Conservation (phyloP, 257 asterid species). For the Solanum habrochaites region DNA sequence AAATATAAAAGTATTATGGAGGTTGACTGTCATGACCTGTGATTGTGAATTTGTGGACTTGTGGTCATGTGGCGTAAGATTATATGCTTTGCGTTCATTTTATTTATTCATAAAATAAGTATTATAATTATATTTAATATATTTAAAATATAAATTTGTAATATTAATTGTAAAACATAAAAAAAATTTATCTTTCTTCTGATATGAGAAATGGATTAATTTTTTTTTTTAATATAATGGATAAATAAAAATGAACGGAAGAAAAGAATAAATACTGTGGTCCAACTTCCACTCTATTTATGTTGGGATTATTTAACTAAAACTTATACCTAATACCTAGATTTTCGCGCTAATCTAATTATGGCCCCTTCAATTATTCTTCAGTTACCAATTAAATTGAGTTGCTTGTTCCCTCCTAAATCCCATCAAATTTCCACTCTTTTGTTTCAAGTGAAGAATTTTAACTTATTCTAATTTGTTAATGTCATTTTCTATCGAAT, state of each 20-base stretch:
- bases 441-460: not conserved
- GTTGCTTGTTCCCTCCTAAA: not conserved
- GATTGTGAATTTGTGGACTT: not conserved
- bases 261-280: not conserved
- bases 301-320: not conserved
- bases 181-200: not conserved
- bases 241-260: not conserved
- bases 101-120: not conserved
- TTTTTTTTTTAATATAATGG: not conserved
- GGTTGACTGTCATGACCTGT: slow-evolving; percentile 13
- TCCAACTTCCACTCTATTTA: not conserved
- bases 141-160: not conserved
- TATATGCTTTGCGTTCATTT: not conserved
- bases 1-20: not conserved
- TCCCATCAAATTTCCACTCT: not conserved
- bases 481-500: not conserved
- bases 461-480: not conserved
- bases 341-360: not conserved
- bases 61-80: not conserved
- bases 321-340: not conserved
- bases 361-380: not conserved
- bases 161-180: not conserved
- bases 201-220: not conserved
- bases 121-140: not conserved
- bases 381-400: not conserved